phyloP scores from a whole-genome alignment of 108 stramenopile species.

The Pseudonitzschia delicatissima region DNA sequence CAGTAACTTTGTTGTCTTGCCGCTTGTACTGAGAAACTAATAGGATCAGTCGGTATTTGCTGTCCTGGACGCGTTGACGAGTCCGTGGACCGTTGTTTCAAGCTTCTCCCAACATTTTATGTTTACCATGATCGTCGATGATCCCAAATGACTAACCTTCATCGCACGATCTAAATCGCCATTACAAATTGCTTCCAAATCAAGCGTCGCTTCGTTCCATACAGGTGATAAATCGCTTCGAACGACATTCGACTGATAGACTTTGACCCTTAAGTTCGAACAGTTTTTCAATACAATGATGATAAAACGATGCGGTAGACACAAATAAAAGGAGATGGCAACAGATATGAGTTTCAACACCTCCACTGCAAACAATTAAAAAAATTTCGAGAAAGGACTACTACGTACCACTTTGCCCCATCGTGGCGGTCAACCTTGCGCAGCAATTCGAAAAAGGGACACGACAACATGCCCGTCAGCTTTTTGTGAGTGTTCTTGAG shows the following conservation, averaged over 20 bases:
- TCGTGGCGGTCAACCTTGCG: slow-evolving; percentile 68
- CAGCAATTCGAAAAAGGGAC: slow-evolving; percentile 73
- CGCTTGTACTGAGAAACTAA: slow-evolving; percentile 27
- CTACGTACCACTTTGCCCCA: slow-evolving; percentile 66
- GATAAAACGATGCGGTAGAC: not conserved
- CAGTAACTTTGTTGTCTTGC: slow-evolving; percentile 17
- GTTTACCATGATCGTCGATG: slow-evolving; percentile 60
- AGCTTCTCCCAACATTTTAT: slow-evolving; percentile 72
- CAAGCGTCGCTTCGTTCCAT: slow-evolving; percentile 61
- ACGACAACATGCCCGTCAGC: slow-evolving; percentile 52
- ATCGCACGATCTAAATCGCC: slow-evolving; percentile 68
- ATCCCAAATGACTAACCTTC: slow-evolving; percentile 71
- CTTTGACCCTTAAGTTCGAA: slow-evolving; percentile 34
- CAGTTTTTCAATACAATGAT: not conserved
- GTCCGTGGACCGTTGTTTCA: slow-evolving; percentile 50
- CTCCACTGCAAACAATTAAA: not conserved
- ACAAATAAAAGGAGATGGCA: not conserved
- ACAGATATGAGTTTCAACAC: not conserved
- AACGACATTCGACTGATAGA: slow-evolving; percentile 65
- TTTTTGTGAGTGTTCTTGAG: slow-evolving; percentile 56
- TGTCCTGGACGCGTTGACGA: slow-evolving; percentile 35
- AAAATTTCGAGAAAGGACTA: too few species aligned
- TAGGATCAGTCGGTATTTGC: slow-evolving; percentile 12
- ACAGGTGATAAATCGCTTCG: slow-evolving; percentile 61
- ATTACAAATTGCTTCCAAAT: slow-evolving; percentile 76